A percentile compares a stretch with the other conserved stretches of the same genome.
phyloP scores from a whole-genome alignment of 2,329 filamentous ascomycete genomes.

The Hirsutella minnesotensis region DNA sequence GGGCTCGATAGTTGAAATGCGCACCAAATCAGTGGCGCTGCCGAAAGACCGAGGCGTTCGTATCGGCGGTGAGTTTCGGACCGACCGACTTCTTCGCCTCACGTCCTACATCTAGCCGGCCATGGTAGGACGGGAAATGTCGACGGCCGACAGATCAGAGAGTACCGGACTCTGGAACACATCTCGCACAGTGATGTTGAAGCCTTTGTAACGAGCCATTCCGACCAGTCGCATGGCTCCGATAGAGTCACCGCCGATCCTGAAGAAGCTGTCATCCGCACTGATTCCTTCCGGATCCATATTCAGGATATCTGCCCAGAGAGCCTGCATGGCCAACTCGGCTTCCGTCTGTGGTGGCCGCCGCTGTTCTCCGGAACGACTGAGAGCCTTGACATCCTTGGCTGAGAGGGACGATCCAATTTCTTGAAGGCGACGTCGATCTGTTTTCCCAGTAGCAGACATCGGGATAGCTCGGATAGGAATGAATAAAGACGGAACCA shows the following conservation, averaged over 20 bases:
- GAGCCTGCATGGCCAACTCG: not conserved
- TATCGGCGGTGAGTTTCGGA: too few species aligned
- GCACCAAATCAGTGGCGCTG: too few species aligned
- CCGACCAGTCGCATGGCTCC: slow-evolving; percentile 4
- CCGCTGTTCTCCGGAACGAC: not conserved
- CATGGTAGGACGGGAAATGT: not conserved
- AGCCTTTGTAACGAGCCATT: not conserved
- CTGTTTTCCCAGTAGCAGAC: slow-evolving; percentile 2
- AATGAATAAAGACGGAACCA: slow-evolving; percentile 4
- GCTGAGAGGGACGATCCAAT: not conserved
- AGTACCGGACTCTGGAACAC: slow-evolving; percentile 1
- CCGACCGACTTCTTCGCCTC: too few species aligned
- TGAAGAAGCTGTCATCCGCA: slow-evolving; percentile 6
- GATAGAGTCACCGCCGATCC: slow-evolving; percentile 7
- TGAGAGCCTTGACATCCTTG: not conserved
- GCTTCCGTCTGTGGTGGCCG: not conserved
- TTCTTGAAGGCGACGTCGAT: slow-evolving; percentile 1
- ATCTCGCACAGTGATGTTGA: not conserved
- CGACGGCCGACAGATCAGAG: not conserved
- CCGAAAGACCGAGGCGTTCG: too few species aligned
- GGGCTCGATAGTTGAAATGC: too few species aligned
- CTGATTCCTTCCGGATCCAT: not conserved
- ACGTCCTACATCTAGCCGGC: not conserved
- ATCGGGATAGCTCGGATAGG: slow-evolving; percentile 1
- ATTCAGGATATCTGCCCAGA: slow-evolving; percentile 2